Conservation (phyloP, 805 yeast genomes). For the Candida sithepensis region DNA sequence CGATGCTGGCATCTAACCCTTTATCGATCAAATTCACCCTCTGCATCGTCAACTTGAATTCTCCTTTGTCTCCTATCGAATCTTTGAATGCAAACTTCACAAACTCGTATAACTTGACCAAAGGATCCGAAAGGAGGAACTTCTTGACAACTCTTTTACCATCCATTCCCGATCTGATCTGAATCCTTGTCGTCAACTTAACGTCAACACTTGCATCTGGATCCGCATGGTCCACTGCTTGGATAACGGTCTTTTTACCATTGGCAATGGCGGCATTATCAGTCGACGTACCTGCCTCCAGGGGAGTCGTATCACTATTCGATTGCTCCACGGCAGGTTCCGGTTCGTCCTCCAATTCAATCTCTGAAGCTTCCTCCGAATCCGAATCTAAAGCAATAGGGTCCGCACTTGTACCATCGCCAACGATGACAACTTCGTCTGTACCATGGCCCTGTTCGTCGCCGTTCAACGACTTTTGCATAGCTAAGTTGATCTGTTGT, state of each 20-base stretch:
- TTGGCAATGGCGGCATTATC: not conserved
- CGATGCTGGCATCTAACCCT: constrained; percentile 53
- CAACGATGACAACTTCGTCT: constrained; percentile 18
- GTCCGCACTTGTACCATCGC: constrained; percentile 14
- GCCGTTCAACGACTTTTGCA: constrained; percentile 52
- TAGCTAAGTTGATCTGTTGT: constrained; percentile 75
- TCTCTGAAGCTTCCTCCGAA: constrained; percentile 1
- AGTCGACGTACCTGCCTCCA: too few species aligned
- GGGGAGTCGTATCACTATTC: not conserved
- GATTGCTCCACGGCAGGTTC: not conserved
- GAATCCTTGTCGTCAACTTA: constrained; percentile 66
- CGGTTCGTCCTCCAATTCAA: not conserved
- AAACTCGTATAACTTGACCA: constrained; percentile 57
- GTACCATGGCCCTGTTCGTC: constrained; percentile 7
- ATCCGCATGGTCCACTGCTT: constrained; percentile 48
- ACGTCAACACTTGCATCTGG: constrained; percentile 50
- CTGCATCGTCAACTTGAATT: constrained; percentile 55
- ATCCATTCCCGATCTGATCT: constrained; percentile 73
- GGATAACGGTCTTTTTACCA: constrained; percentile 3
- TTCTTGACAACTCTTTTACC: constrained; percentile 80
- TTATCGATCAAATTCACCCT: constrained; percentile 53
- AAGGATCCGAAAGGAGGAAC: constrained; percentile 56
- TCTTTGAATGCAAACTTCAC: constrained; percentile 56
- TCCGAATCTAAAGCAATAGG: constrained; percentile 20
- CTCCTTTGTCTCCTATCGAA: constrained; percentile 34